A percentile compares a stretch with the other conserved stretches of the same genome.
These are phyloP conservation scores for Juglanconis sp. DNA, from an alignment of 2,329 filamentous ascomycete genomes.

Conservation along the genomic window DNA sequence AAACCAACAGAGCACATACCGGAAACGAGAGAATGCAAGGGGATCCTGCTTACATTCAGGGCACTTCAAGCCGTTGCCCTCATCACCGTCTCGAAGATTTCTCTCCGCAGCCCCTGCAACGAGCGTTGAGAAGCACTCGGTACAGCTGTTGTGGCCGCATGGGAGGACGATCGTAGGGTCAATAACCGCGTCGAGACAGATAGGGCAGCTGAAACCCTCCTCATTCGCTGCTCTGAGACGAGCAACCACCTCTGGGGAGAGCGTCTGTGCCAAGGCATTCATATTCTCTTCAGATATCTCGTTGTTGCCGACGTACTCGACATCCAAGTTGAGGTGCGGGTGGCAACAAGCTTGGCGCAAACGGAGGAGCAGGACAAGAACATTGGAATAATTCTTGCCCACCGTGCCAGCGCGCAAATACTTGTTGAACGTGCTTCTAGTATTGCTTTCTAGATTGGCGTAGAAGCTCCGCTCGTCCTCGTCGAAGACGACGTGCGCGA, in stretches of 20 bases:
- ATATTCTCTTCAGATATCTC: slow-evolving; percentile 44
- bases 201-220: slow-evolving; percentile 72
- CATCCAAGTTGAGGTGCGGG: slow-evolving; percentile 61
- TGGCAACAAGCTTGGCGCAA: slow-evolving; percentile 81
- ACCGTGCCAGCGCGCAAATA: slow-evolving; percentile 69
- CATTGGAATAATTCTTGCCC: slow-evolving; percentile 71
- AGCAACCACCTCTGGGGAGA: slow-evolving; percentile 59
- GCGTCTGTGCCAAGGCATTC: slow-evolving; percentile 46
- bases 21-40: background rate
- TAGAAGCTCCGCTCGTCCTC: slow-evolving; percentile 66
- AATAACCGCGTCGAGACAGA: slow-evolving; percentile 73
- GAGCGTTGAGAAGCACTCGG: slow-evolving; percentile 71
- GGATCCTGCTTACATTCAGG: slow-evolving; percentile 55
- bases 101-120: slow-evolving; percentile 55
- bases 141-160: slow-evolving; percentile 78
- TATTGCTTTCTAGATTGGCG: slow-evolving; percentile 60
- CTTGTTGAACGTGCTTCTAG: slow-evolving; percentile 71
- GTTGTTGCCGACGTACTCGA: slow-evolving; percentile 37
- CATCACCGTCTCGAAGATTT: slow-evolving; percentile 58
- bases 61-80: slow-evolving; percentile 59
- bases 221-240: slow-evolving; percentile 51
- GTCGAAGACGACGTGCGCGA: slow-evolving; percentile 62
- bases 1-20: no score
- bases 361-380: slow-evolving; percentile 75
- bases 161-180: slow-evolving; percentile 78